Percentiles rank a stretch among this genome's conserved stretches.
These are phyloP conservation scores for Tirmania nivea DNA, from an alignment of 495 filamentous ascomycete species.

Conservation along the genomic window DNA sequence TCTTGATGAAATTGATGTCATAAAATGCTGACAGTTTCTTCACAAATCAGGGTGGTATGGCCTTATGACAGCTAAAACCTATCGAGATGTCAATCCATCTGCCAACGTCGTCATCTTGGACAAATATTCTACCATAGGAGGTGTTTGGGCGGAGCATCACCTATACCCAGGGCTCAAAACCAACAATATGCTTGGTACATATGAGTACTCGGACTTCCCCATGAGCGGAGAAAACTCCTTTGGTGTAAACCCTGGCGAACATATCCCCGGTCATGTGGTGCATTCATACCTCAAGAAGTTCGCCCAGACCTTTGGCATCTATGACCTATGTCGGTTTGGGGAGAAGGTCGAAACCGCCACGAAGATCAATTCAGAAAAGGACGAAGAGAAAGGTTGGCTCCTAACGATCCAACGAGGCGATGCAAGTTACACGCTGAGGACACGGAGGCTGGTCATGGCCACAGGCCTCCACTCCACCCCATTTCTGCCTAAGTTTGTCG, in stretches of 20 bases:
- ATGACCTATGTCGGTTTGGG: slow-evolving; percentile 30
- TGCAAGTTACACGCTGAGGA: slow-evolving; percentile 19
- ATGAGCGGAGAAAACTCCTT: slow-evolving; percentile 33
- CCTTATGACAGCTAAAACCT: slow-evolving; percentile 38
- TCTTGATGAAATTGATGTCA: not conserved
- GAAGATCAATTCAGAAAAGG: slow-evolving; percentile 13
- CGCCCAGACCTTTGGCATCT: slow-evolving; percentile 35
- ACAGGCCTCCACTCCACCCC: slow-evolving; percentile 47
- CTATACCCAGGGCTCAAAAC: slow-evolving; percentile 48
- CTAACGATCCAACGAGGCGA: slow-evolving; percentile 16
- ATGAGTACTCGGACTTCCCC: slow-evolving; percentile 52
- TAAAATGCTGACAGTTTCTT: not conserved
- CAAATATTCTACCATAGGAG: slow-evolving; percentile 35
- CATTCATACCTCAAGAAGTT: slow-evolving; percentile 45
- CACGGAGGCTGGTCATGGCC: slow-evolving; percentile 43
- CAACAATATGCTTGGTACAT: slow-evolving; percentile 40
- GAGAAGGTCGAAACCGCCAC: slow-evolving; percentile 32
- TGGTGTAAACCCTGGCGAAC: slow-evolving; percentile 37
- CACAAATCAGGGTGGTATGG: slow-evolving; percentile 31
- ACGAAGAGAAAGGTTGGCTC: slow-evolving; percentile 23
- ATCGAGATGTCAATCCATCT: slow-evolving; percentile 31
- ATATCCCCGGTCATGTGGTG: slow-evolving; percentile 46
- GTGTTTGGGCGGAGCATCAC: slow-evolving; percentile 43
- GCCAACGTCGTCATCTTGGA: slow-evolving; percentile 33
- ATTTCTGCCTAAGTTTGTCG: slow-evolving; percentile 29